Percentiles rank a stretch among this genome's conserved stretches.
Conservation (phyloP, 75 land plant genomes). For the Sequoia sempervirens region DNA sequence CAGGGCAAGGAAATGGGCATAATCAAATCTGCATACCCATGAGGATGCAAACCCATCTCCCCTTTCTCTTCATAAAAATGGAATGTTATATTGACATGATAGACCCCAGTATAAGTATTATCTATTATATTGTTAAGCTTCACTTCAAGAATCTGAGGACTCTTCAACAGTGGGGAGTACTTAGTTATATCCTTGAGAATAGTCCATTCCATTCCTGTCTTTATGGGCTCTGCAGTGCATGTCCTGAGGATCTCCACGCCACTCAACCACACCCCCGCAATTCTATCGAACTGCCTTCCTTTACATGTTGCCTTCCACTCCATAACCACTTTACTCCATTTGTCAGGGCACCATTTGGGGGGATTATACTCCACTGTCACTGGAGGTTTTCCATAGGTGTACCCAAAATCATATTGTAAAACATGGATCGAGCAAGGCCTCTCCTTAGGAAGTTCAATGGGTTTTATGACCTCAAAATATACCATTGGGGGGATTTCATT, state of each 20-base stretch:
- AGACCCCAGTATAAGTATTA: constrained; percentile 26
- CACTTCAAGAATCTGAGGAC: constrained; percentile 17
- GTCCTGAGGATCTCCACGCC: constrained; percentile 37
- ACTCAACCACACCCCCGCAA: constrained; percentile 29
- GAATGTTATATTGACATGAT: constrained; percentile 19
- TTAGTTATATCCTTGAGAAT: constrained; percentile 31
- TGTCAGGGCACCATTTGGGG: constrained; percentile 32
- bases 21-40: constrained; percentile 16
- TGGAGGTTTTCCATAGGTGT: constrained; percentile 48
- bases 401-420: constrained; percentile 54
- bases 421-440: constrained; percentile 39
- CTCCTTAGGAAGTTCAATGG: constrained; percentile 33
- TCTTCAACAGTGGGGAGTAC: constrained; percentile 14
- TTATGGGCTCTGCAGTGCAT: constrained; percentile 37
- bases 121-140: constrained; percentile 20
- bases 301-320: constrained; percentile 16
- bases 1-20: constrained; percentile 27
- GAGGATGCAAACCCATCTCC: not conserved
- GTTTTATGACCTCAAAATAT: constrained; percentile 54
- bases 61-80: constrained; percentile 14
- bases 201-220: constrained; percentile 23
- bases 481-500: constrained; percentile 11
- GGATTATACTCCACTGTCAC: constrained; percentile 44
- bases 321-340: constrained; percentile 21
- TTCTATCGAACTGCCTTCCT: constrained; percentile 33